These are phyloP conservation scores for Neurospora sp. DNA, from an alignment of 495 filamentous ascomycete species.

Conservation along the genomic window DNA sequence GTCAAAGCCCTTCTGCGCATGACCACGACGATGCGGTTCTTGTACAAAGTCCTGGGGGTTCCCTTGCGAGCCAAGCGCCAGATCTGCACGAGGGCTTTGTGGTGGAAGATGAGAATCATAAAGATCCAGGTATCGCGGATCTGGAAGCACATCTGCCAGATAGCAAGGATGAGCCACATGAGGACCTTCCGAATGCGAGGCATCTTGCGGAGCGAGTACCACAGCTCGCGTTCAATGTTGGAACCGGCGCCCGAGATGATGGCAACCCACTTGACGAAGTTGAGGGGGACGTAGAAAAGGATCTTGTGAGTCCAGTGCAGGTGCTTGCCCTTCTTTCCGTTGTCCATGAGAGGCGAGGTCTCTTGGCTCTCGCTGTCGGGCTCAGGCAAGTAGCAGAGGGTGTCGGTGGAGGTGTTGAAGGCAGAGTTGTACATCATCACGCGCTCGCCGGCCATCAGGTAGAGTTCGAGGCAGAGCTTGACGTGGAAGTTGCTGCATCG, in stretches of 20 bases:
- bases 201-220: constrained; percentile 9
- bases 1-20: constrained; percentile 9
- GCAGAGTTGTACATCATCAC: background rate
- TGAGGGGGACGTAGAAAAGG: background rate
- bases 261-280: constrained; percentile 12
- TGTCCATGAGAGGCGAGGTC: background rate
- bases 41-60: constrained; percentile 6
- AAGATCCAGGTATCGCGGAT: constrained; percentile 13
- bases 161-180: background rate
- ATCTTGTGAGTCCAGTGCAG: constrained; percentile 1
- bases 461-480: constrained; percentile 1
- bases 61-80: constrained; percentile 14
- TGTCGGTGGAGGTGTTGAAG: background rate
- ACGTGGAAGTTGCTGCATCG: constrained; percentile 13
- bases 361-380: background rate
- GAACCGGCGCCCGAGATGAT: constrained; percentile 16
- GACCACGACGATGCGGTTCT: constrained; percentile 11
- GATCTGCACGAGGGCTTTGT: constrained; percentile 12
- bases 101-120: constrained; percentile 13
- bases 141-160: constrained; percentile 12
- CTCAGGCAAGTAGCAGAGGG: background rate
- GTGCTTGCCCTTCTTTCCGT: background rate
- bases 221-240: constrained; percentile 19
- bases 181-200: background rate
- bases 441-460: background rate